Evolutionary conservation across 495 filamentous ascomycete species (phyloP), one percentile per base, ranked within the genome.

Genomic region (Peziza echinospora): DNA sequence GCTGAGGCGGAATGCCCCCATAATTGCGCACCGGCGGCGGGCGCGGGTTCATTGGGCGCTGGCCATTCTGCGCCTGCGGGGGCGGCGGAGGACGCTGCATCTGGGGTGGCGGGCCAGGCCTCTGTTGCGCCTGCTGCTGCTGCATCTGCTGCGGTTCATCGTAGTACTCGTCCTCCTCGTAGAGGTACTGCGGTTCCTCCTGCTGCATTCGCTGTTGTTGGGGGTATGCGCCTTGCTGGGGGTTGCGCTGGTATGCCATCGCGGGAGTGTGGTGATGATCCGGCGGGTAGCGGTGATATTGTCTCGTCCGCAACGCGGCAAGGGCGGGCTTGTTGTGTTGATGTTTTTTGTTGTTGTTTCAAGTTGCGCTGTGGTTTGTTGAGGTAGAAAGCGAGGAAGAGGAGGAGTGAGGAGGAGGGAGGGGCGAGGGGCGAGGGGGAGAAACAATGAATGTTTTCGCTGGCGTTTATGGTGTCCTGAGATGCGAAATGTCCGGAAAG

Each of bases 121-220:
- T 49, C 28, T 43, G 58, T 13, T 45, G 21, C 41, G 55, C 45
- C 43, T 54, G 51, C 26, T 51, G 53, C 44, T 30, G 56, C 51
- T 41, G 57, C 30, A 49, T 55, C 5, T 56, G 57, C 37, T 55
- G 53, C 13, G 58, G 58, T 17, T 59, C 54, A 46, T 51, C 55
- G 40, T 68, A 68, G 51, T 75, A 71, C 52, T 71, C 69, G 11
- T 67, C 67, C 51, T 62, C 64, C 49, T 71, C 69, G 5, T 62
- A 66, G 17, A 65, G 65, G 52, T 66, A 63, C 22, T 60, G 60
- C 44, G 59, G 30, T 17, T 11, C 30, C n/a, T n/a, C n/a, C n/a
- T n/a, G n/a, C n/a, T n/a, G n/a, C n/a, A n/a, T n/a, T n/a, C n/a
- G n/a, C n/a, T n/a, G n/a, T n/a, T n/a, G n/a, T 37, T 37, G 30